phyloP scores from a whole-genome alignment of 1,284 basidiomycete species.

The Trametes pubescens region DNA sequence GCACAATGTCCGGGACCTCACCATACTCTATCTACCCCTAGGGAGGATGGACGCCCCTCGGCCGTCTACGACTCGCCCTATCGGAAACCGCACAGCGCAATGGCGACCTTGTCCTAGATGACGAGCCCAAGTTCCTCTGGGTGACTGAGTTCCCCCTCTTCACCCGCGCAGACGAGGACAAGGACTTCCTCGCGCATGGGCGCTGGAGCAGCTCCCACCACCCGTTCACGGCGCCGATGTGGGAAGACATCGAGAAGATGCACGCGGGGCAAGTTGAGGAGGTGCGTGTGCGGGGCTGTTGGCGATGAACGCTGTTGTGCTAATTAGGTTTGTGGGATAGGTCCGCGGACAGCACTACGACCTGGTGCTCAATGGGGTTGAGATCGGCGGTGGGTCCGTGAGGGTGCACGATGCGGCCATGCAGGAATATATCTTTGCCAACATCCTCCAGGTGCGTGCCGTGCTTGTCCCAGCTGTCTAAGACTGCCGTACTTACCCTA shows the following conservation, averaged over 20 bases:
- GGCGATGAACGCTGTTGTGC: background rate
- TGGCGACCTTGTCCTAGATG: constrained; percentile 55
- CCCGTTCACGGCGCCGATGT: constrained; percentile 97
- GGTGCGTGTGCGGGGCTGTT: constrained; percentile 51
- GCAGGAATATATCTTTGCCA: constrained; percentile 85
- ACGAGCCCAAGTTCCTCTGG: constrained; percentile 88
- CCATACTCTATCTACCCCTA: constrained; percentile 39
- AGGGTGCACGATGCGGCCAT: constrained; percentile 88
- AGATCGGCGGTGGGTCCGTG: constrained; percentile 94
- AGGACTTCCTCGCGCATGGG: constrained; percentile 83
- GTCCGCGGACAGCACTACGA: constrained; percentile 97
- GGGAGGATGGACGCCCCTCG: constrained; percentile 88
- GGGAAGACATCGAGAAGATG: constrained; percentile 81
- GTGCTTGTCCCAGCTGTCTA: background rate
- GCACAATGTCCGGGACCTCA: background rate
- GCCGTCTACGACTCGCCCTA: constrained; percentile 75
- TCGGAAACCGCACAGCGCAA: constrained; percentile 67
- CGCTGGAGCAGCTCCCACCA: constrained; percentile 94
- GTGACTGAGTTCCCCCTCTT: constrained; percentile 96
- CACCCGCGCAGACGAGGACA: constrained; percentile 88
- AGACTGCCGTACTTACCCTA: background rate
- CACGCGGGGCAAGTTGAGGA: constrained; percentile 71
- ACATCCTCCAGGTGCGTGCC: constrained; percentile 77
- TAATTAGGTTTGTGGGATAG: constrained; percentile 46
- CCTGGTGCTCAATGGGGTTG: constrained; percentile 93